Evolutionary conservation across 176 grass and related monocot genomes (phyloP).

Genomic region (Paspalum notatum): DNA sequence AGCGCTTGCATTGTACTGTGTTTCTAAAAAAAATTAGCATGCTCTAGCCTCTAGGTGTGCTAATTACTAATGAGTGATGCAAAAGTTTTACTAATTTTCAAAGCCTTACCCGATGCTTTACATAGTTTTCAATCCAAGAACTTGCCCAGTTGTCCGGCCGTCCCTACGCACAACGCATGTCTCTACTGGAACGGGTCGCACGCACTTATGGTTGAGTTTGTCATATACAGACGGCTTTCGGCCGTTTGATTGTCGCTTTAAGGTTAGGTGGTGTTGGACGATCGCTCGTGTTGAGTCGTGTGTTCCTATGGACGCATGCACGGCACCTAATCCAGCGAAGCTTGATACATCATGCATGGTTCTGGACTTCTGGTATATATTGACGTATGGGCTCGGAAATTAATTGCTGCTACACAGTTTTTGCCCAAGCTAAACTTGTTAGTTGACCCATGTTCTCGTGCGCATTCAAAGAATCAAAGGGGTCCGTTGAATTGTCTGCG

Average conservation of each 20-base stretch:
- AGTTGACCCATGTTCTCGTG: background rate
- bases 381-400: background rate
- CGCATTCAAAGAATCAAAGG: background rate
- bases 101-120: too few relatives aligned
- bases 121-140: too few relatives aligned
- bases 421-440: background rate
- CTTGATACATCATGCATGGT: too few relatives aligned
- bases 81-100: background rate
- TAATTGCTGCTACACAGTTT: background rate
- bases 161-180: too few relatives aligned
- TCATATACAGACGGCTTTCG: background rate
- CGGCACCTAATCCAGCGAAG: background rate
- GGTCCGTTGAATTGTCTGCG: background rate
- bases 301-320: conserved; percentile 10
- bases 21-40: too few relatives aligned
- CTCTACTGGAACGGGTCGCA: too few relatives aligned
- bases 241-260: background rate
- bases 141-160: too few relatives aligned
- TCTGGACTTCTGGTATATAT: too few relatives aligned
- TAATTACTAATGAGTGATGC: too few relatives aligned
- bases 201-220: background rate
- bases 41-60: background rate
- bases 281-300: background rate
- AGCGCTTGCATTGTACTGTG: too few relatives aligned
- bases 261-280: conserved; percentile 28